A percentile compares a stretch with the other conserved stretches of the same genome.
These are phyloP conservation scores for Aspergillus funiculosus DNA, from an alignment of 495 filamentous ascomycete genomes.

Conservation along the genomic window DNA sequence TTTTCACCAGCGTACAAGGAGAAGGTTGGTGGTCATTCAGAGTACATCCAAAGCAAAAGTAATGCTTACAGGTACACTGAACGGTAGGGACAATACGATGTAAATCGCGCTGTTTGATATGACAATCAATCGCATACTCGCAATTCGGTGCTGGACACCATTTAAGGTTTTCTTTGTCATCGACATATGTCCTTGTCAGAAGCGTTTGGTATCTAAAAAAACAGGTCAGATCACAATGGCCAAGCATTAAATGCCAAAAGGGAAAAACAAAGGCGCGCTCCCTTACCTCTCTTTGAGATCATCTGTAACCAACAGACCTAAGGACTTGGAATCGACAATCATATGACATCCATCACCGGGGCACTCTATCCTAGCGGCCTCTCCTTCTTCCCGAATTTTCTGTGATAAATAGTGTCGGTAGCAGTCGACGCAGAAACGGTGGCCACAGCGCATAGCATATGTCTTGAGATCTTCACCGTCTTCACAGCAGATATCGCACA, in stretches of 20 bases:
- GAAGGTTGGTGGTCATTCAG: conserved; percentile 87
- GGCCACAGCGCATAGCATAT: conserved; percentile 92
- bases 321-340: conserved; percentile 84
- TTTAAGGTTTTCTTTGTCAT: conserved; percentile 88
- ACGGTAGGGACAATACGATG: conserved; percentile 84
- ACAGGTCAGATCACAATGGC: conserved; percentile 10
- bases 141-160: conserved; percentile 98
- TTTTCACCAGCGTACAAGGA: conserved; percentile 86
- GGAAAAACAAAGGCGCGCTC: neutral
- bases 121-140: conserved; percentile 83
- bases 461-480: conserved; percentile 73
- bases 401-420: conserved; percentile 84
- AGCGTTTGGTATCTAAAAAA: conserved; percentile 67
- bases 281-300: conserved; percentile 63
- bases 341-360: conserved; percentile 80
- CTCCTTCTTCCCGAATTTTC: conserved; percentile 92
- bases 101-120: conserved; percentile 77
- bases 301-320: conserved; percentile 72
- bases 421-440: conserved; percentile 92
- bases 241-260: neutral
- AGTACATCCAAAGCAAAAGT: conserved; percentile 97
- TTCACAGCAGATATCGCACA: conserved; percentile 95
- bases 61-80: conserved; percentile 70
- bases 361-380: conserved; percentile 91
- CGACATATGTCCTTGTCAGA: conserved; percentile 89